Base-by-base conservation (phyloP, 1,139 yeast genomes). In the Debaryomycetaceae sp. region DNA sequence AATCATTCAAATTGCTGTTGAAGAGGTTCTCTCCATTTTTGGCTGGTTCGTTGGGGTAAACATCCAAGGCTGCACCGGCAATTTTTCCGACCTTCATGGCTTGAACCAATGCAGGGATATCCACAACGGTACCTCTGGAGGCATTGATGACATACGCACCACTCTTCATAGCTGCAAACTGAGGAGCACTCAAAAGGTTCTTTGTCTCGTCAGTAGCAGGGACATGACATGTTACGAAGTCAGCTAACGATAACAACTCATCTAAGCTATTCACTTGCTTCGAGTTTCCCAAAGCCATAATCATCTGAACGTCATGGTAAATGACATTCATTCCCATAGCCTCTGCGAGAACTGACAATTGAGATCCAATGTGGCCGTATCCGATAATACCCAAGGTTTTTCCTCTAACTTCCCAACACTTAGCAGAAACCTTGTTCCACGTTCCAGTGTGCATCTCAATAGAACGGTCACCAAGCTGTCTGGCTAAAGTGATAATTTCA, bases 341-440 rank as follows among this genome's bases (percentile, higher is more conserved):
- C 76, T 93, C 99, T 40, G 99, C 98, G 56, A 93, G 76, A 22
- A 93, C 99, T 6, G 97, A 87, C 64, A 93, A 83, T 72, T 93
- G 99, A 39, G 98, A 76, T 59, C 99, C 99, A 70, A 93, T 95
- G 67, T 93, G 99, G 57, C 99, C 99, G 62, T 95, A 93, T 54
- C 99, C 99, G 34, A 93, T 78, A 60, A 93, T 93, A 53, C 99
- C 99, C 57, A 93, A 78, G 44, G 99, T 93, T 72, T 93, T 93
- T 57, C 99, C 99, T 73, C 99, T 87, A 57, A 95, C 91, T 75
- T 93, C 99, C 99, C 99, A 93, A 74, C 99, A 93, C 68, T 82
- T 90, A 57, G 90, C 78, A 59, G 89, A 78, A 55, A 91, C 98
- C 74, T 93, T 93, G 75, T 95, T 93, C 99, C 99, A 93, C 51